A percentile compares a stretch with the other conserved stretches of the same genome.
Conservation (phyloP, 164 flowering plant genomes). For the Malania oleifera region DNA sequence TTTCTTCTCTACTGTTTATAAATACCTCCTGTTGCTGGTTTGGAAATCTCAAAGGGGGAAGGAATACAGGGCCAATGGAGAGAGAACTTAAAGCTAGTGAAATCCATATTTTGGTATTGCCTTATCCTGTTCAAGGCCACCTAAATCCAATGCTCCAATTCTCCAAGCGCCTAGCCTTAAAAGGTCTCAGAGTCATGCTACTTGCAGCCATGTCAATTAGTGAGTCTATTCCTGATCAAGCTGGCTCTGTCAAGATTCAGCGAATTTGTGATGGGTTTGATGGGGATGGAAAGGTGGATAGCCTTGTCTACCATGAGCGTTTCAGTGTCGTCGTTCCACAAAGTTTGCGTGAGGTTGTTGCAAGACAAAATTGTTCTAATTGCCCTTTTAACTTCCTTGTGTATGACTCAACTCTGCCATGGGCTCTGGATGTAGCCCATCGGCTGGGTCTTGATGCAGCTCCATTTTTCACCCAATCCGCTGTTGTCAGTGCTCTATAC, state of each 20-base stretch:
- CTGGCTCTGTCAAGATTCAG: constrained; percentile 5
- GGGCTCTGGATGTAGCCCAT: constrained; percentile 22
- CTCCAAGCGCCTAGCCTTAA: too few relatives aligned
- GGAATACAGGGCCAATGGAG: too few relatives aligned
- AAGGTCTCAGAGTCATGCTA: too few relatives aligned
- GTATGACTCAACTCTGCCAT: constrained; percentile 20
- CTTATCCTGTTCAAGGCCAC: too few relatives aligned
- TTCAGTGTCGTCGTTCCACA: neutral
- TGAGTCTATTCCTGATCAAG: constrained; percentile 3
- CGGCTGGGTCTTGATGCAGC: constrained; percentile 10
- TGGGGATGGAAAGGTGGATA: constrained; percentile 14
- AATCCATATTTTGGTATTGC: too few relatives aligned
- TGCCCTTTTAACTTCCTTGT: constrained; percentile 11
- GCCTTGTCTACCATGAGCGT: constrained; percentile 5
- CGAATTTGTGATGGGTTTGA: constrained; percentile 36
- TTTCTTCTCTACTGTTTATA: too few relatives aligned
- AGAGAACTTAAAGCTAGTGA: too few relatives aligned
- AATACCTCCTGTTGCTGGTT: too few relatives aligned
- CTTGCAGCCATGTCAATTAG: constrained; percentile 19
- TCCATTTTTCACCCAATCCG: constrained; percentile 28
- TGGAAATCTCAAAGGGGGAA: too few relatives aligned
- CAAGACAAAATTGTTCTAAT: neutral
- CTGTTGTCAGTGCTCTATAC: constrained; percentile 20
- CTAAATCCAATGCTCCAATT: too few relatives aligned
- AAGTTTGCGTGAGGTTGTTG: constrained; percentile 9